These are phyloP conservation scores for Emmonsia crescens DNA, from an alignment of 2,329 filamentous ascomycete genomes.

Conservation along the genomic window DNA sequence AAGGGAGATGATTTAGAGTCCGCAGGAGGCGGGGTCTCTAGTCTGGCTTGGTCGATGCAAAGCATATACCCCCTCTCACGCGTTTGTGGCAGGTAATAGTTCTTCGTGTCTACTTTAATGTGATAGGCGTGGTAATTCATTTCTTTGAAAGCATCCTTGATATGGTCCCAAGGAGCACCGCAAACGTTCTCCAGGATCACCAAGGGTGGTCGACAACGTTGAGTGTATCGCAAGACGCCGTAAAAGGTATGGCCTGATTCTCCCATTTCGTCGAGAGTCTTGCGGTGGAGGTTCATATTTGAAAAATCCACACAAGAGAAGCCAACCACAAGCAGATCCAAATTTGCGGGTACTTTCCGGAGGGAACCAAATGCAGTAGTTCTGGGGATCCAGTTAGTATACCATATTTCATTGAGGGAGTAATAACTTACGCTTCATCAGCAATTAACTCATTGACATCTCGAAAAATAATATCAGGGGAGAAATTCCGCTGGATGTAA, in stretches of 20 bases:
- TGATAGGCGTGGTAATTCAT: slow-evolving; percentile 47
- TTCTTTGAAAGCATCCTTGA: slow-evolving; percentile 35
- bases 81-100: slow-evolving; percentile 65
- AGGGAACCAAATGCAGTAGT: slow-evolving; percentile 57
- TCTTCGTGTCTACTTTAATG: slow-evolving; percentile 52
- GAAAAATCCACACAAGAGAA: slow-evolving; percentile 72
- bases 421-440: slow-evolving; percentile 38
- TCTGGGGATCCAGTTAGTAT: slow-evolving; percentile 25
- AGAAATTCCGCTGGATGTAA: slow-evolving; percentile 52
- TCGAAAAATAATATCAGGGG: slow-evolving; percentile 43
- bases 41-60: slow-evolving; percentile 36
- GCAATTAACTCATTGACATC: slow-evolving; percentile 48
- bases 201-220: slow-evolving; percentile 47
- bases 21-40: slow-evolving; percentile 13
- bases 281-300: slow-evolving; percentile 47
- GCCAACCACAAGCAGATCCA: slow-evolving; percentile 60
- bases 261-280: slow-evolving; percentile 44
- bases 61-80: slow-evolving; percentile 50
- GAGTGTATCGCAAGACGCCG: slow-evolving; percentile 49
- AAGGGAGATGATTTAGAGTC: slow-evolving; percentile 31
- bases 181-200: slow-evolving; percentile 64
- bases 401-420: background rate
- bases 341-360: slow-evolving; percentile 43
- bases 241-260: slow-evolving; percentile 57
- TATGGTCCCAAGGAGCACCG: slow-evolving; percentile 47